A percentile compares a stretch with the other conserved stretches of the same genome.
phyloP scores from a whole-genome alignment of 208 protist species.

The Leishmania tarentolae region DNA sequence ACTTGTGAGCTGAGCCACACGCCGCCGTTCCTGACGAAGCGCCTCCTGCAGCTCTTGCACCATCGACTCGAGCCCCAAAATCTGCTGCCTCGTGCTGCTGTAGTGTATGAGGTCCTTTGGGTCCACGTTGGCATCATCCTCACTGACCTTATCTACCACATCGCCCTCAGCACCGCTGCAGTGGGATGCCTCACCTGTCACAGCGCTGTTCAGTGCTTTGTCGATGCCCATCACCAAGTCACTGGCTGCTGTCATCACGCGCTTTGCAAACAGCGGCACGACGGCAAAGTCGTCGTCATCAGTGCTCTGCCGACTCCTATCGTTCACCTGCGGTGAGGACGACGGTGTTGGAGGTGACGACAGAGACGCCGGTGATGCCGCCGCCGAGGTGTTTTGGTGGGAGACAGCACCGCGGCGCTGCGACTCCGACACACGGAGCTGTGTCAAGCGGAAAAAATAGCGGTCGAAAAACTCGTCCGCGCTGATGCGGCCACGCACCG shows the following conservation, averaged over 20 bases:
- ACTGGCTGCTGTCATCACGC: conserved; percentile 43
- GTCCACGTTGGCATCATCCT: conserved; percentile 29
- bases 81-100: conserved; percentile 20
- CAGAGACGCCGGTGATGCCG: background rate
- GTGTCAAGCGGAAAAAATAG: conserved; percentile 85
- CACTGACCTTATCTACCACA: background rate
- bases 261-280: conserved; percentile 44
- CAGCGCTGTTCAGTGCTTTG: conserved; percentile 40
- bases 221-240: conserved; percentile 49
- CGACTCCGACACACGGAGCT: conserved; percentile 56
- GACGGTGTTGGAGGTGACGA: background rate
- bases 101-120: conserved; percentile 11
- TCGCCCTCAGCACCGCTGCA: conserved; percentile 11
- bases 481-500: conserved; percentile 18
- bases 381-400: background rate
- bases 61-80: conserved; percentile 48
- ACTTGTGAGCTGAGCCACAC: conserved; percentile 33
- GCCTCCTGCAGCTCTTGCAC: conserved; percentile 67
- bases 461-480: conserved; percentile 85
- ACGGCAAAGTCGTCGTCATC: conserved; percentile 25
- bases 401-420: conserved; percentile 23
- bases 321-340: conserved; percentile 4
- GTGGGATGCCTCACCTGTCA: conserved; percentile 14
- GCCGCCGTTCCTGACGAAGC: conserved; percentile 40
- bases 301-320: conserved; percentile 8